A percentile compares a stretch with the other conserved stretches of the same genome.
These are phyloP conservation scores for Lactifluus volemus DNA, from an alignment of 768 basidiomycete species.

Conservation along the genomic window DNA sequence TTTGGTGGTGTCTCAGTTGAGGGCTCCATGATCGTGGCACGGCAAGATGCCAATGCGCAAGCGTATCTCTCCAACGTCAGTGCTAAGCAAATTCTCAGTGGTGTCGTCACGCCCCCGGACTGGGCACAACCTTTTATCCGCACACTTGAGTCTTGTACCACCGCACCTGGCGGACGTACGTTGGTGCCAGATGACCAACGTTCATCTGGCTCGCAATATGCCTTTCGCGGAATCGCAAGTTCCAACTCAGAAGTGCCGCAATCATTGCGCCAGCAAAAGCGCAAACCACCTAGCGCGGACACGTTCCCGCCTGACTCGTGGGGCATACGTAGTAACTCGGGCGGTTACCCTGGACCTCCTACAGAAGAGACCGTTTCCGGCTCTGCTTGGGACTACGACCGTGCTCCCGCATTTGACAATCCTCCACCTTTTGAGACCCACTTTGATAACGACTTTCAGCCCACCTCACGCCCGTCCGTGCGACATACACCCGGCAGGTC, in stretches of 20 bases:
- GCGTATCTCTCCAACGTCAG: conserved; percentile 74
- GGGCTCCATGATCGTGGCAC: conserved; percentile 87
- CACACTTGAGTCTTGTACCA: conserved; percentile 64
- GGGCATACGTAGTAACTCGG: conserved; percentile 41
- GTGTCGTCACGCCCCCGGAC: conserved; percentile 58
- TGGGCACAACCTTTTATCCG: conserved; percentile 75
- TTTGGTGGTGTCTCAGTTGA: conserved; percentile 88
- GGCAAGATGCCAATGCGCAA: conserved; percentile 83
- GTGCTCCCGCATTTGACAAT: conserved; percentile 12
- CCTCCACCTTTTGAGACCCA: conserved; percentile 8
- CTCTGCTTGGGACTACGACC: conserved; percentile 20
- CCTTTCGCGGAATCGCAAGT: conserved; percentile 48
- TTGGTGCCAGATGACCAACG: conserved; percentile 52
- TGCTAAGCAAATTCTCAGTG: conserved; percentile 72
- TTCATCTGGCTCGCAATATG: conserved; percentile 33
- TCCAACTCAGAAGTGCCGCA: conserved; percentile 27
- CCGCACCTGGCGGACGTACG: conserved; percentile 52
- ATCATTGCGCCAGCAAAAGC: conserved; percentile 12
- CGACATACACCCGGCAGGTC: conserved; percentile 6
- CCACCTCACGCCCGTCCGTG: not conserved
- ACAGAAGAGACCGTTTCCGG: conserved; percentile 20
- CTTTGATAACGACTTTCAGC: conserved; percentile 16
- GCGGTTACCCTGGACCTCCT: conserved; percentile 45
- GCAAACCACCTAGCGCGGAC: conserved; percentile 22
- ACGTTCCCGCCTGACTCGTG: conserved; percentile 60